Evolutionary conservation across 345 rosid genomes (phyloP).

Genomic region (Gossypium australe): DNA sequence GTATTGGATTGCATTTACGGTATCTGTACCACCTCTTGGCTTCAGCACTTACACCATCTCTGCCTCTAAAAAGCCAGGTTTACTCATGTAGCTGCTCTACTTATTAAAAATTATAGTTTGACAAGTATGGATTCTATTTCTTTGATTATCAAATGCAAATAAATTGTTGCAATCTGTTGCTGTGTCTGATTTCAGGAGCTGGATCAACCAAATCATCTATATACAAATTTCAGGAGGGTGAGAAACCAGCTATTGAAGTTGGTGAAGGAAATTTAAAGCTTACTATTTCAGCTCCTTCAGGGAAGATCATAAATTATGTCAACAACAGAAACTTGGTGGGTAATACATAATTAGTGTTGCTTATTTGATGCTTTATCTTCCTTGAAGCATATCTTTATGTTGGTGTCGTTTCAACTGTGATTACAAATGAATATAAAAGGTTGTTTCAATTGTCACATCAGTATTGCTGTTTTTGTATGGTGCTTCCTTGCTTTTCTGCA

Average conservation of each 20-base stretch:
- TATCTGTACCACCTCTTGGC: conserved; percentile 84
- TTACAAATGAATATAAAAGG: neutral
- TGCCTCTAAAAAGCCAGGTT: conserved; percentile 58
- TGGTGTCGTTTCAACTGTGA: neutral
- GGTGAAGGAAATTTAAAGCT: conserved; percentile 77
- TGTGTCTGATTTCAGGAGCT: conserved; percentile 42
- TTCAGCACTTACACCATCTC: conserved; percentile 78
- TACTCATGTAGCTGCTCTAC: conserved; percentile 13
- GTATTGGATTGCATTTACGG: conserved; percentile 81
- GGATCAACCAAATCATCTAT: conserved; percentile 45
- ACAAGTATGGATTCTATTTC: conserved; percentile 18
- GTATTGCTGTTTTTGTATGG: neutral
- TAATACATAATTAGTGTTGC: conserved; percentile 9
- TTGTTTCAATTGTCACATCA: neutral
- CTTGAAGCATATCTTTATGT: neutral
- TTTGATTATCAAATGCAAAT: conserved; percentile 11
- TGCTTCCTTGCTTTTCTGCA: conserved; percentile 3
- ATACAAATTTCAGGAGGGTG: conserved; percentile 34
- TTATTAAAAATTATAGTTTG: conserved; percentile 13
- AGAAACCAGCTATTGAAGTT: conserved; percentile 45
- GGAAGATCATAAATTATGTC: conserved; percentile 38
- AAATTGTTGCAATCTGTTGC: neutral
- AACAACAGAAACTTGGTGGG: conserved; percentile 62
- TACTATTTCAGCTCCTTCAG: conserved; percentile 42
- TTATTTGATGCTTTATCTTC: conserved; percentile 8